Conservation (phyloP, 345 rosid species). For the Pseudoturritis turrita region DNA sequence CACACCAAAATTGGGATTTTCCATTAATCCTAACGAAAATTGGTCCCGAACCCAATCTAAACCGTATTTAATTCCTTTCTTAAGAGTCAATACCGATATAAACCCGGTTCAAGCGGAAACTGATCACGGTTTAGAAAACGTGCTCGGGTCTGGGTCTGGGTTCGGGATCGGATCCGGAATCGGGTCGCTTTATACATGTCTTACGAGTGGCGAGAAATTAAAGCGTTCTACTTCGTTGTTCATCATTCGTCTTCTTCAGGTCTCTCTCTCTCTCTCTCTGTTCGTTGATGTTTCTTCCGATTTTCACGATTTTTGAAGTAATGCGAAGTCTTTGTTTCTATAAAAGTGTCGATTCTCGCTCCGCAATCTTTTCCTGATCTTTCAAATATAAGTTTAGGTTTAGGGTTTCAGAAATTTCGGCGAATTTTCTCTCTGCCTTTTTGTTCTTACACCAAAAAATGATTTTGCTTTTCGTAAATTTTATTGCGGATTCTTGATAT, state of each 20-base stretch:
- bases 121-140: background rate
- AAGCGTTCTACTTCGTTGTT: background rate
- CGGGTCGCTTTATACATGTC: background rate
- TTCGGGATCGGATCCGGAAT: no score
- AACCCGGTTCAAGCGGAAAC: background rate
- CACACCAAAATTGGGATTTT: background rate
- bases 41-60: background rate
- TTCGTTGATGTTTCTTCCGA: background rate
- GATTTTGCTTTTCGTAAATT: background rate
- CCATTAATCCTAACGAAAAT: background rate
- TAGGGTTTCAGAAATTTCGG: background rate
- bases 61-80: background rate
- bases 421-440: background rate
- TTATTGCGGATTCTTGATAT: background rate
- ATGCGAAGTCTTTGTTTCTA: background rate
- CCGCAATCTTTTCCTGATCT: background rate
- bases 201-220: background rate
- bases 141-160: background rate
- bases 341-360: background rate
- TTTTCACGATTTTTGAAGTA: background rate
- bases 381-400: background rate
- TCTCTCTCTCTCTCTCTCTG: background rate
- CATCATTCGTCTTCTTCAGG: slow-evolving; percentile 7
- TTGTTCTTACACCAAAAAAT: background rate
- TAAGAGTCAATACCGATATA: background rate